Conservation (phyloP, 257 asterid species). For the Solanum bukasovii region DNA sequence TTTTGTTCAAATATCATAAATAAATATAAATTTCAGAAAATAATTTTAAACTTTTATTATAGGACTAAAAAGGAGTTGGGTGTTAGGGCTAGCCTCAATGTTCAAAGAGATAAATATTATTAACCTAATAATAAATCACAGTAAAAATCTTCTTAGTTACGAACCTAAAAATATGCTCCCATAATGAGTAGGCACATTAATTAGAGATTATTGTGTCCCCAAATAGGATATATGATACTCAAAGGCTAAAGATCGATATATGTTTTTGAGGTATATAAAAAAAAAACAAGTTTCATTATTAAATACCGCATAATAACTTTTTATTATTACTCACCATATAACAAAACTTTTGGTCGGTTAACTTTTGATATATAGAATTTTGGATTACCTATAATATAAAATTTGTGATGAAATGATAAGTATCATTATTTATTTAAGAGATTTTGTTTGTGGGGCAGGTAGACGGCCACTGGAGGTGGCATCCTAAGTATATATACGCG, state of each 20-base stretch:
- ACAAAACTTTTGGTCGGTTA: neutral
- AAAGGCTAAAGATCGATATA: neutral
- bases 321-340: neutral
- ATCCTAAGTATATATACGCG: constrained; percentile 9
- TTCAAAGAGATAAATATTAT: neutral
- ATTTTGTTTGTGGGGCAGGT: neutral
- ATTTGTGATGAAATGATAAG: neutral
- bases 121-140: too few relatives aligned
- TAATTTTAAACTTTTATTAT: too few relatives aligned
- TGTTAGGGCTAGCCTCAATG: neutral
- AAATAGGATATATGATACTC: neutral
- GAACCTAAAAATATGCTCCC: neutral
- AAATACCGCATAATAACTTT: neutral
- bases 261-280: neutral
- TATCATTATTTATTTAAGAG: neutral
- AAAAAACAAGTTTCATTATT: neutral
- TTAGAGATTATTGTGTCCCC: neutral
- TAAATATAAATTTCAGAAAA: too few relatives aligned
- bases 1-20: too few relatives aligned
- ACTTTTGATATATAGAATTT: neutral
- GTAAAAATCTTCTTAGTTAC: neutral
- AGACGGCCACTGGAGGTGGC: constrained; percentile 19
- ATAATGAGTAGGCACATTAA: neutral
- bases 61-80: neutral
- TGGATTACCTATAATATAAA: too few relatives aligned